Conservation (phyloP, 1,139 yeast species). For the Nadsonia starkeyi-henricii region DNA sequence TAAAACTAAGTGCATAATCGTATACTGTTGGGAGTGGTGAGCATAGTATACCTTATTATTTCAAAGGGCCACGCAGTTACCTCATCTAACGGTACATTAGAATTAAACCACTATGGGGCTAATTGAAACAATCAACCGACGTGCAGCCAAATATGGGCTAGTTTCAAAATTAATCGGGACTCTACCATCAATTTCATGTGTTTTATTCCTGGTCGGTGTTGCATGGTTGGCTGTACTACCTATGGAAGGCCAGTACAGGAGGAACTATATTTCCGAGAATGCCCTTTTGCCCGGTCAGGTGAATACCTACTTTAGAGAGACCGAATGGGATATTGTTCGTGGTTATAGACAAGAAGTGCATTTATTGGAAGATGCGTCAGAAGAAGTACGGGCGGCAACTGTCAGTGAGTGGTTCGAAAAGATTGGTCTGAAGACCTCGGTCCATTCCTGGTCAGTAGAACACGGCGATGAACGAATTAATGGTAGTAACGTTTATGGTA, state of each 20-base stretch:
- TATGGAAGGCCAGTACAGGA: slow-evolving; percentile 64
- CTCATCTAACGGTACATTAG: too few relatives aligned
- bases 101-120: slow-evolving; percentile 21
- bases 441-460: slow-evolving; percentile 26
- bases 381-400: slow-evolving; percentile 28
- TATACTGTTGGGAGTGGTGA: too few relatives aligned
- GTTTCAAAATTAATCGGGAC: slow-evolving; percentile 15
- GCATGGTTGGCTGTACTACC: slow-evolving; percentile 63
- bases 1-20: too few relatives aligned
- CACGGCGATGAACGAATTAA: slow-evolving; percentile 27
- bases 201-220: slow-evolving; percentile 47
- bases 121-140: slow-evolving; percentile 22
- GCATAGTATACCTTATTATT: neutral
- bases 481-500: slow-evolving; percentile 58
- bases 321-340: slow-evolving; percentile 85
- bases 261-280: slow-evolving; percentile 84
- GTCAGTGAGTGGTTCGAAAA: slow-evolving; percentile 51
- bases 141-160: slow-evolving; percentile 20
- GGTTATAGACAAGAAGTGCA: slow-evolving; percentile 62
- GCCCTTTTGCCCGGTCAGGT: slow-evolving; percentile 97
- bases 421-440: slow-evolving; percentile 58
- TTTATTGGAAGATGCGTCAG: slow-evolving; percentile 21
- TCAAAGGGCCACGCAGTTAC: slow-evolving; percentile 3
- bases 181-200: slow-evolving; percentile 50
- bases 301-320: slow-evolving; percentile 78